These are phyloP conservation scores for Onygenales sp. DNA, from an alignment of 2,329 filamentous ascomycete species.

Conservation along the genomic window DNA sequence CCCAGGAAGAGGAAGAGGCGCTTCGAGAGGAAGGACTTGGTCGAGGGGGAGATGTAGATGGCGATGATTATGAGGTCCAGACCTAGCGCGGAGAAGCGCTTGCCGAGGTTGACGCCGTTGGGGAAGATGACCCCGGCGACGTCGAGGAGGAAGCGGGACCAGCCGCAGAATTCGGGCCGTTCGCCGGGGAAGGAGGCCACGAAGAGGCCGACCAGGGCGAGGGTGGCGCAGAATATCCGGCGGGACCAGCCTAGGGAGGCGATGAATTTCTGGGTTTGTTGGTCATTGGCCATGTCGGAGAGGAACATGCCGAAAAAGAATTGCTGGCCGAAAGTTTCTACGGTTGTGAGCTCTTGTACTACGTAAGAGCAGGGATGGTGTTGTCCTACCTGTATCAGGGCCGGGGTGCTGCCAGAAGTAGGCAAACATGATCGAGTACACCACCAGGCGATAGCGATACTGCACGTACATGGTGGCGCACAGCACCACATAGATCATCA, in stretches of 20 bases:
- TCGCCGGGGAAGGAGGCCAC: slow-evolving; percentile 43
- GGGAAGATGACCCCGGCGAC: slow-evolving; percentile 39
- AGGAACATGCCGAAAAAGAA: slow-evolving; percentile 44
- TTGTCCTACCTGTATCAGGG: slow-evolving; percentile 36
- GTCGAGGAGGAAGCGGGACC: slow-evolving; percentile 38
- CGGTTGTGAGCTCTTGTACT: neutral
- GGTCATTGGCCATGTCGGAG: slow-evolving; percentile 41
- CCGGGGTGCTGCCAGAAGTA: slow-evolving; percentile 42
- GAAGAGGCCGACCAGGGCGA: slow-evolving; percentile 37
- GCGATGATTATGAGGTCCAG: slow-evolving; percentile 42
- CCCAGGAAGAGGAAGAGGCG: slow-evolving; percentile 44
- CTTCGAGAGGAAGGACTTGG: slow-evolving; percentile 42
- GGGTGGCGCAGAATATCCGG: slow-evolving; percentile 26
- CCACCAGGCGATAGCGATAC: slow-evolving; percentile 34
- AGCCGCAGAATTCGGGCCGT: slow-evolving; percentile 39
- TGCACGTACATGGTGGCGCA: slow-evolving; percentile 39
- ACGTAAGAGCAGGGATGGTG: neutral
- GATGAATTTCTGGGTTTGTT: slow-evolving; percentile 37
- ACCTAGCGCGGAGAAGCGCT: slow-evolving; percentile 40
- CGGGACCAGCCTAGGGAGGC: slow-evolving; percentile 30
- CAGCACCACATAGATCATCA: slow-evolving; percentile 37
- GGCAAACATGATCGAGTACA: slow-evolving; percentile 33
- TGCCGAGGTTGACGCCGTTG: slow-evolving; percentile 31
- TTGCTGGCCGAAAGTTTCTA: slow-evolving; percentile 47
- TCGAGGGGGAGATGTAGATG: slow-evolving; percentile 40